Evolutionary conservation across 1,139 yeast genomes (phyloP).

Genomic region (Meyerozyma guilliermondii): DNA sequence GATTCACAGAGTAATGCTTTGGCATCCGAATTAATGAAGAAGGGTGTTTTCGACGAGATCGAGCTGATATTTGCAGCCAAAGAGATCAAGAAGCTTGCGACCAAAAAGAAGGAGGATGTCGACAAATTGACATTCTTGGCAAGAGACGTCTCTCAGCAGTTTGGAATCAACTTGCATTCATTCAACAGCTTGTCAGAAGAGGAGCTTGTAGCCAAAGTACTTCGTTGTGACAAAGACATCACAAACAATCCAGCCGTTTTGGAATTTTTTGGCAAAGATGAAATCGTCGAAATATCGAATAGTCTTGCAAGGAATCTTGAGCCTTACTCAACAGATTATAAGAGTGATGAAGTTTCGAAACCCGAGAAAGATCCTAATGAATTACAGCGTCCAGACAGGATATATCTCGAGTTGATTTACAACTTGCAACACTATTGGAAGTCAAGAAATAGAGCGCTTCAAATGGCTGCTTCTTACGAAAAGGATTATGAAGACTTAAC

Average conservation of each 20-base stretch:
- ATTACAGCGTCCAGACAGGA: constrained; percentile 70
- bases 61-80: constrained; percentile 77
- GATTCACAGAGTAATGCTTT: constrained; percentile 31
- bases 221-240: constrained; percentile 59
- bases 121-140: constrained; percentile 59
- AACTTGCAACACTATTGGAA: constrained; percentile 79
- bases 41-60: constrained; percentile 71
- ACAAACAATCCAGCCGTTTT: constrained; percentile 55
- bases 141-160: constrained; percentile 71
- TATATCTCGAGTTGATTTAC: constrained; percentile 67
- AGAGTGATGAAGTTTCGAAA: constrained; percentile 33
- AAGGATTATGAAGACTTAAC: constrained; percentile 69
- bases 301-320: constrained; percentile 60
- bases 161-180: constrained; percentile 69
- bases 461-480: constrained; percentile 55
- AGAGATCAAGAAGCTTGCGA: constrained; percentile 56
- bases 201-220: constrained; percentile 52
- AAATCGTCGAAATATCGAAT: constrained; percentile 60
- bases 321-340: constrained; percentile 54
- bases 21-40: constrained; percentile 57
- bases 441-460: constrained; percentile 69
- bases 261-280: constrained; percentile 69
- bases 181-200: constrained; percentile 50
- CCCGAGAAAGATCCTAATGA: constrained; percentile 76
- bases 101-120: constrained; percentile 42